Evolutionary conservation across 352 stramenopile species (phyloP).

Genomic region (Phytophthora uliginosa): DNA sequence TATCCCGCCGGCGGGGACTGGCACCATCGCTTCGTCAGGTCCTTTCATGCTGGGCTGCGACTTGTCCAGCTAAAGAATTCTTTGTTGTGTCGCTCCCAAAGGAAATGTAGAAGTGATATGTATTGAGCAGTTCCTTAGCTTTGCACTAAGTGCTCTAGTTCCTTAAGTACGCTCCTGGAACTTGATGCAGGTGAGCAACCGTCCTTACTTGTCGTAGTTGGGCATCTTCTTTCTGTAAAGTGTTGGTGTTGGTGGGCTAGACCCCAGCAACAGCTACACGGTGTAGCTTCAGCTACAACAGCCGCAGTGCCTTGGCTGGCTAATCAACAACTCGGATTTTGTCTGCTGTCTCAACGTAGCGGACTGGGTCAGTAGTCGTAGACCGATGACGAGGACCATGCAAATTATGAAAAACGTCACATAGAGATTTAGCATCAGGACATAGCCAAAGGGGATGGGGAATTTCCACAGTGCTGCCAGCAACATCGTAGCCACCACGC

Average conservation of each 20-base stretch:
- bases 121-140: neutral
- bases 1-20: neutral
- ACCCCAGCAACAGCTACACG: no score
- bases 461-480: slow-evolving; percentile 23
- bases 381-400: slow-evolving; percentile 7
- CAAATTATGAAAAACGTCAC: slow-evolving; percentile 5
- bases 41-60: neutral
- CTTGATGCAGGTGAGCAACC: neutral
- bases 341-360: slow-evolving; percentile 4
- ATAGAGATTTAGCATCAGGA: slow-evolving; percentile 12
- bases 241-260: no score
- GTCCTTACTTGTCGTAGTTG: neutral
- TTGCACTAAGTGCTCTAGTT: neutral
- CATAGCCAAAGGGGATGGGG: slow-evolving; percentile 26
- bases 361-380: neutral
- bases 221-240: neutral
- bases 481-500: slow-evolving; percentile 1
- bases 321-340: slow-evolving; percentile 15
- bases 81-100: slow-evolving; percentile 1
- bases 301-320: slow-evolving; percentile 12
- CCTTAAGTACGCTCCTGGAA: neutral
- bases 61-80: neutral
- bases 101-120: slow-evolving; percentile 4
- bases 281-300: no score
- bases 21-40: neutral